These are phyloP conservation scores for Globisporangium ultimum DNA, from an alignment of 352 stramenopile genomes.

Conservation along the genomic window DNA sequence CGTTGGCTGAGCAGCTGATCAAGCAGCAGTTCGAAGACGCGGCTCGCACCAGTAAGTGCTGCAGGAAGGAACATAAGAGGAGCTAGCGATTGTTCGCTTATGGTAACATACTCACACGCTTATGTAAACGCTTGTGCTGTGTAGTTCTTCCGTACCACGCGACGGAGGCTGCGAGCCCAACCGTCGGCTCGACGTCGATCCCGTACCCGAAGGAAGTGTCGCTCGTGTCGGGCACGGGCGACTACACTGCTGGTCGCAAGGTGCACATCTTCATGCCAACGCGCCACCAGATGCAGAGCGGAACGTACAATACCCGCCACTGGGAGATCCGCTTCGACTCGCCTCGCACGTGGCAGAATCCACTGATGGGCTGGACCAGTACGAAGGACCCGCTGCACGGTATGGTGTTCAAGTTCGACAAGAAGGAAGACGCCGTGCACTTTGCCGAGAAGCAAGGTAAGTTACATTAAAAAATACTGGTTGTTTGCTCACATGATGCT, in stretches of 20 bases:
- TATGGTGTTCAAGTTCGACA: constrained; percentile 88
- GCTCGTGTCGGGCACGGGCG: constrained; percentile 58
- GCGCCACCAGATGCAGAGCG: constrained; percentile 85
- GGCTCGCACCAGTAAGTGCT: constrained; percentile 48
- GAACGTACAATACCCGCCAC: constrained; percentile 77
- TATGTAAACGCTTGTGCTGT: neutral
- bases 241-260: constrained; percentile 67
- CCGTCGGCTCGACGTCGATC: constrained; percentile 49
- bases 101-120: neutral
- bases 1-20: constrained; percentile 36
- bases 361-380: constrained; percentile 93
- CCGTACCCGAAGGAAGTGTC: constrained; percentile 58
- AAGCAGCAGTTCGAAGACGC: constrained; percentile 42
- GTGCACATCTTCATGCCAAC: constrained; percentile 69
- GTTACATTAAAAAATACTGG: neutral
- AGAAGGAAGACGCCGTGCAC: constrained; percentile 73
- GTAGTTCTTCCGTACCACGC: constrained; percentile 69
- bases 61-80: too few species aligned
- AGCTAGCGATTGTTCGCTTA: neutral
- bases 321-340: constrained; percentile 83
- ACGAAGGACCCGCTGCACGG: constrained; percentile 85
- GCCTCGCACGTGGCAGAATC: constrained; percentile 88
- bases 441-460: constrained; percentile 77
- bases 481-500: neutral
- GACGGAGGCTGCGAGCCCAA: constrained; percentile 36